A percentile compares a stretch with the other conserved stretches of the same genome.
phyloP scores from a whole-genome alignment of 805 yeast genomes.

The Lachancea quebecensis region DNA sequence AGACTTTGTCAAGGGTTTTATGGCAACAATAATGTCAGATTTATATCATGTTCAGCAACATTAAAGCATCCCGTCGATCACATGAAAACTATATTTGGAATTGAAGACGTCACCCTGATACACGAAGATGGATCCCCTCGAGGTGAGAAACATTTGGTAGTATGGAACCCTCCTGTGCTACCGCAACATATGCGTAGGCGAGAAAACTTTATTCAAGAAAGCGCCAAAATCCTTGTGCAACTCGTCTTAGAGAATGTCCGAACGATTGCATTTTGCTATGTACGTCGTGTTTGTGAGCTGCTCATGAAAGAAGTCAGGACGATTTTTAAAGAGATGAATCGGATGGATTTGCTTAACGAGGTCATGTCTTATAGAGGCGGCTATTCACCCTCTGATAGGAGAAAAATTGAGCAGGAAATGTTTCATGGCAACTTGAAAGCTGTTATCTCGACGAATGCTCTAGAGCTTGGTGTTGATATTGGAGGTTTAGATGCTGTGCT shows the following conservation, averaged over 20 bases:
- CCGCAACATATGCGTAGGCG: conserved; percentile 49
- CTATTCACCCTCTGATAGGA: conserved; percentile 75
- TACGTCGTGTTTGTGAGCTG: conserved; percentile 78
- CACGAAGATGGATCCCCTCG: conserved; percentile 83
- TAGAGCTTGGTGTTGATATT: conserved; percentile 92
- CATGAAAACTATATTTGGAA: conserved; percentile 68
- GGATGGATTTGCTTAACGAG: conserved; percentile 44
- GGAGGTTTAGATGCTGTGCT: conserved; percentile 89
- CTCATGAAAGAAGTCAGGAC: conserved; percentile 75
- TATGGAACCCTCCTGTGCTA: conserved; percentile 82
- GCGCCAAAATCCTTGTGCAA: conserved; percentile 66
- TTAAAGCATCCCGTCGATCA: conserved; percentile 66
- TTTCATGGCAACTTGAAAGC: conserved; percentile 80
- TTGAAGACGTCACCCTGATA: conserved; percentile 51
- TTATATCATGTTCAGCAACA: conserved; percentile 93
- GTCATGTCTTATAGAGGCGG: conserved; percentile 96
- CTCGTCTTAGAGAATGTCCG: conserved; percentile 59
- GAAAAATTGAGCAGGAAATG: conserved; percentile 85
- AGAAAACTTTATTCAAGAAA: conserved; percentile 64
- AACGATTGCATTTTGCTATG: conserved; percentile 85
- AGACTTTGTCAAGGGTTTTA: conserved; percentile 39
- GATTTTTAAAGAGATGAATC: conserved; percentile 40
- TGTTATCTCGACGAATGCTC: conserved; percentile 88
- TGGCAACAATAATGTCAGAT: conserved; percentile 44
- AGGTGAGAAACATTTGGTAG: conserved; percentile 65